phyloP scores from a whole-genome alignment of 768 basidiomycete species.

The Pleurotus ostreatus region DNA sequence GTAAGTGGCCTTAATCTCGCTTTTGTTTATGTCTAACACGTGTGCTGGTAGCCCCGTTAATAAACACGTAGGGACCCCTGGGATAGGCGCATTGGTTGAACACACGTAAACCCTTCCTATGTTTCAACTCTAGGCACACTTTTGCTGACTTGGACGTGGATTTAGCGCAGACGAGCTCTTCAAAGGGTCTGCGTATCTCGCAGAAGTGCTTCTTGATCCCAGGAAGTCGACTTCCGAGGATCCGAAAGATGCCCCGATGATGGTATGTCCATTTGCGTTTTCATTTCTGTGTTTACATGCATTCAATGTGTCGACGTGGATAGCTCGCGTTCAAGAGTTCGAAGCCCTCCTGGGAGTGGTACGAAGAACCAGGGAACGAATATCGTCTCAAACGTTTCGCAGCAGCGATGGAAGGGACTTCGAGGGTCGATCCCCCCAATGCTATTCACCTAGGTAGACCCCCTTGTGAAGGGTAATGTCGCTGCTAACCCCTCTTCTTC shows the following conservation, averaged over 20 bases:
- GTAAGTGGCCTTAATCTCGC: conserved; percentile 14
- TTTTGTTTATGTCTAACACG: background rate
- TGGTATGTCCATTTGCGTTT: background rate
- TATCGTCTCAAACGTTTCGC: conserved; percentile 21
- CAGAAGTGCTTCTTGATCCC: conserved; percentile 16
- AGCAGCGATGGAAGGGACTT: conserved; percentile 19
- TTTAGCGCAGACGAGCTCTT: conserved; percentile 20
- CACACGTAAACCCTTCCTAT: conserved; percentile 9
- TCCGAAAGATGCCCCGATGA: conserved; percentile 5
- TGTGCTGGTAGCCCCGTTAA: conserved; percentile 13
- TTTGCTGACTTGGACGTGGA: background rate
- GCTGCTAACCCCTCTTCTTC: background rate
- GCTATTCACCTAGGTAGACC: conserved; percentile 17
- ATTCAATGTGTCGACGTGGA: conserved; percentile 15
- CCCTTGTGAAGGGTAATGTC: background rate
- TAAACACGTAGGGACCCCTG: conserved; percentile 14
- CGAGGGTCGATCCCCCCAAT: conserved; percentile 15
- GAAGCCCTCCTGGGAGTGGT: conserved; percentile 25
- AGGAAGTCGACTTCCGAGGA: background rate
- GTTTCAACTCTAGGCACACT: background rate
- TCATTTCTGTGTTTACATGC: background rate
- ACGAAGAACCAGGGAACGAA: conserved; percentile 26
- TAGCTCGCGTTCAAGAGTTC: conserved; percentile 21
- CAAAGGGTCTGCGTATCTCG: conserved; percentile 13
- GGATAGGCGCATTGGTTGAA: conserved; percentile 14